phyloP scores from a whole-genome alignment of 1,284 basidiomycete genomes.

The Ceratobasidium sp. region DNA sequence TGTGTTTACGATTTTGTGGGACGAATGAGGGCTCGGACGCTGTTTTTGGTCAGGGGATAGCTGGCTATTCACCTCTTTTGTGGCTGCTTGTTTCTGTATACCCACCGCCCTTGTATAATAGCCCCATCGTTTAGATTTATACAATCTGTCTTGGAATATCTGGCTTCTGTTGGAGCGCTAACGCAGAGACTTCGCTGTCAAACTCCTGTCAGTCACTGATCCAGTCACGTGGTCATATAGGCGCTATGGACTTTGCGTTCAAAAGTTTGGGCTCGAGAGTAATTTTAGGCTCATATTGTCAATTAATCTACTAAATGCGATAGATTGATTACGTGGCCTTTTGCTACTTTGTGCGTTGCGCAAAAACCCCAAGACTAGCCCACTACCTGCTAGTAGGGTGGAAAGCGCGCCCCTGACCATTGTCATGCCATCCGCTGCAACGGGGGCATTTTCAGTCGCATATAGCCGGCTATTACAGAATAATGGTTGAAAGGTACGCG shows the following conservation, averaged over 20 bases:
- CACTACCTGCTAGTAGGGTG: too few relatives aligned
- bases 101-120: background rate
- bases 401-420: too few relatives aligned
- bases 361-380: too few relatives aligned
- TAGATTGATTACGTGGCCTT: too few relatives aligned
- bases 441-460: too few relatives aligned
- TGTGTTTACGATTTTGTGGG: slow-evolving; percentile 43
- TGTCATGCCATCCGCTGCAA: too few relatives aligned
- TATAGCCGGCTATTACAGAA: too few relatives aligned
- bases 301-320: too few relatives aligned
- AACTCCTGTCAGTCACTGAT: background rate
- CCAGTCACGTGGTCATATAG: background rate
- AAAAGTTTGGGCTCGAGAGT: background rate
- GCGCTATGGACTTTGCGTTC: background rate
- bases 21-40: background rate
- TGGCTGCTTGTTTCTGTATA: background rate
- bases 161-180: background rate
- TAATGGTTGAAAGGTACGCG: too few relatives aligned
- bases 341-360: too few relatives aligned
- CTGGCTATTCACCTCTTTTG: too few relatives aligned
- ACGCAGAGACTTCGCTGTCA: slow-evolving; percentile 6
- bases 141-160: background rate
- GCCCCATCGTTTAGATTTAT: background rate
- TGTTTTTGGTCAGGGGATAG: background rate
- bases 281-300: too few relatives aligned